Conservation (phyloP, 2,329 filamentous ascomycete genomes). For the Madurella fahalii region DNA sequence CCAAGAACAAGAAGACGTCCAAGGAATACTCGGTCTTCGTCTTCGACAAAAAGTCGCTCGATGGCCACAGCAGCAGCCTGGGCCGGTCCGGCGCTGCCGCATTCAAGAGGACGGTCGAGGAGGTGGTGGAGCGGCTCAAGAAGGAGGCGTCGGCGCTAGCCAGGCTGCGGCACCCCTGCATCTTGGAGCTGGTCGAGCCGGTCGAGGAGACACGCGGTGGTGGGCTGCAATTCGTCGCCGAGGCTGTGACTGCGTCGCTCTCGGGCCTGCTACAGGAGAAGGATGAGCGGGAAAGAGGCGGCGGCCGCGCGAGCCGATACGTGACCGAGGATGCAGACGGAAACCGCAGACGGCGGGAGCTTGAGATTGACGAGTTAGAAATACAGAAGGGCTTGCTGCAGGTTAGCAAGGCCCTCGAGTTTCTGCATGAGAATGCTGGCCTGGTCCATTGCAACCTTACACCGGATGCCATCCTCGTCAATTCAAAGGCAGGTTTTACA, state of each 20-base stretch:
- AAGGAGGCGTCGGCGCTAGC: conserved; percentile 88
- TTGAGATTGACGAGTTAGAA: conserved; percentile 94
- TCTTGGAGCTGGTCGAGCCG: conserved; percentile 89
- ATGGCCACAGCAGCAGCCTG: conserved; percentile 61
- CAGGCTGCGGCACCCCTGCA: conserved; percentile 81
- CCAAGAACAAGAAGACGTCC: conserved; percentile 91
- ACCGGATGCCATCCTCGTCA: conserved; percentile 88
- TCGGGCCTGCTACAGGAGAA: conserved; percentile 79
- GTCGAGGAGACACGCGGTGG: conserved; percentile 91
- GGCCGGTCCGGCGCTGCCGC: conserved; percentile 60
- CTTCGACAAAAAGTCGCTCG: conserved; percentile 84
- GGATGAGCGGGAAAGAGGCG: conserved; percentile 73
- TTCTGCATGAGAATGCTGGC: conserved; percentile 90
- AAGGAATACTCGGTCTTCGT: conserved; percentile 89
- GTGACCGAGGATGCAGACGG: conserved; percentile 77
- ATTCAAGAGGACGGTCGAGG: conserved; percentile 77
- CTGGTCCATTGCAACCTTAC: conserved; percentile 93
- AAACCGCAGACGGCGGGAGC: conserved; percentile 66
- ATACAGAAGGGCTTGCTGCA: conserved; percentile 95
- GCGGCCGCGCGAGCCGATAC: conserved; percentile 70
- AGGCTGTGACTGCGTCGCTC: conserved; percentile 85
- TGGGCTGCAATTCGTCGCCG: conserved; percentile 92
- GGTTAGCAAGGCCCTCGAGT: conserved; percentile 89
- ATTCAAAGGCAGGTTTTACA: conserved; percentile 67
- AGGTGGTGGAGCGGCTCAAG: conserved; percentile 85